phyloP scores from a whole-genome alignment of 768 basidiomycete species.

The Trametes elegans region DNA sequence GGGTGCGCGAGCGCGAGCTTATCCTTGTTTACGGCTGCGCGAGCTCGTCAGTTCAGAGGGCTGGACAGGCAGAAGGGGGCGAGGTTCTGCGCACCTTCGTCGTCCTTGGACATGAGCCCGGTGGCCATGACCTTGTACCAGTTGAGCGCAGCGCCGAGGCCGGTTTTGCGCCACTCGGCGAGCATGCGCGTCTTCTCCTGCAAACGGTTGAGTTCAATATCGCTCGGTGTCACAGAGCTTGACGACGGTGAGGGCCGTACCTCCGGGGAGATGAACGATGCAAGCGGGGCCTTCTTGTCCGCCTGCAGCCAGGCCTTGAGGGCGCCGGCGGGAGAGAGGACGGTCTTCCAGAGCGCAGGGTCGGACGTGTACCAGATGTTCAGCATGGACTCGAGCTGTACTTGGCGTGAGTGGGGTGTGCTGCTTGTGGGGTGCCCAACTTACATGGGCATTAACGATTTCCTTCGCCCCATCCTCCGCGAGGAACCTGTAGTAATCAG shows the following conservation, averaged over 20 bases:
- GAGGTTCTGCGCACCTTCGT: slow-evolving; percentile 28
- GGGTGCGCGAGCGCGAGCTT: slow-evolving; percentile 33
- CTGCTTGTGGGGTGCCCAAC: slow-evolving; percentile 10
- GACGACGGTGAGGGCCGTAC: slow-evolving; percentile 17
- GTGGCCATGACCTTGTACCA: slow-evolving; percentile 37
- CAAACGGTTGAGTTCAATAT: neutral
- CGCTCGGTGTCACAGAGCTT: neutral
- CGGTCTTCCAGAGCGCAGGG: slow-evolving; percentile 34
- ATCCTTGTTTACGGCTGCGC: slow-evolving; percentile 22
- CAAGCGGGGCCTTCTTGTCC: slow-evolving; percentile 26
- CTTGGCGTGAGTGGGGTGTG: neutral
- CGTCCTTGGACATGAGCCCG: slow-evolving; percentile 31
- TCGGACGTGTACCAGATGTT: slow-evolving; percentile 35
- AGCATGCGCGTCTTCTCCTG: slow-evolving; percentile 30
- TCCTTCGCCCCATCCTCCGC: slow-evolving; percentile 29
- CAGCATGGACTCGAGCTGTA: slow-evolving; percentile 40
- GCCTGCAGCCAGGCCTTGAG: slow-evolving; percentile 32
- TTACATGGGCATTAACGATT: slow-evolving; percentile 35
- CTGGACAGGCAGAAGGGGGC: neutral
- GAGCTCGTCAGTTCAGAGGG: slow-evolving; percentile 5
- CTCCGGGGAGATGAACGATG: slow-evolving; percentile 34
- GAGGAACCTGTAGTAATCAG: slow-evolving; percentile 20
- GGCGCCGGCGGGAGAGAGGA: slow-evolving; percentile 35
- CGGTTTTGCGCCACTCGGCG: slow-evolving; percentile 24
- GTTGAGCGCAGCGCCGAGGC: slow-evolving; percentile 35